Evolutionary conservation across 176 grass and related monocot genomes (phyloP).

Genomic region (Paspalum notatum): DNA sequence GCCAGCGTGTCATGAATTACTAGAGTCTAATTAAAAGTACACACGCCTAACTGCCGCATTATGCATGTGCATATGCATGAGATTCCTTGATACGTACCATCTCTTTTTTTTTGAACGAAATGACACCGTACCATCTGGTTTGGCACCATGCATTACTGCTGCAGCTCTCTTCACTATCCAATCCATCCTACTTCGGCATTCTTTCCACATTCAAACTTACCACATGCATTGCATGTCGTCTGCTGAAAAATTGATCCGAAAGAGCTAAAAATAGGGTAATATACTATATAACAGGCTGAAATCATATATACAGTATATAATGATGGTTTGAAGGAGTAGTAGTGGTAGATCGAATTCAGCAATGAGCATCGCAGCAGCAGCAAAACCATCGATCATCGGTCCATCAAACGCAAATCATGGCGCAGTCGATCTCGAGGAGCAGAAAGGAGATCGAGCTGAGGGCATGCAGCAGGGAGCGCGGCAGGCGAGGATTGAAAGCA

Average conservation of each 20-base stretch:
- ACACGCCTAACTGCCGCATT: slow-evolving; percentile 36
- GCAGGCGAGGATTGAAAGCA: slow-evolving; percentile 78
- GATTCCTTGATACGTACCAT: slow-evolving; percentile 4
- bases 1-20: slow-evolving; percentile 29
- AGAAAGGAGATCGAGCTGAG: slow-evolving; percentile 60
- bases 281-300: too few species aligned
- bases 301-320: too few species aligned
- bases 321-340: not conserved
- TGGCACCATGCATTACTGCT: not conserved
- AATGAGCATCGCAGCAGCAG: slow-evolving; percentile 19
- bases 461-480: slow-evolving; percentile 22
- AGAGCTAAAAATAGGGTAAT: not conserved
- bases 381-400: slow-evolving; percentile 54
- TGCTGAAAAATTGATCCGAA: not conserved
- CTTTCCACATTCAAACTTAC: not conserved
- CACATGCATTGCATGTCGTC: not conserved
- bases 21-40: slow-evolving; percentile 25
- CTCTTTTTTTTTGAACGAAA: too few species aligned
- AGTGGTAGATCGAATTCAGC: slow-evolving; percentile 40
- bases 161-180: not conserved
- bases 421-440: slow-evolving; percentile 54
- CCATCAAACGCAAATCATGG: slow-evolving; percentile 67
- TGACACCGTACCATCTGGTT: not conserved
- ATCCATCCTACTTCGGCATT: not conserved
- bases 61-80: not conserved